Conservation (phyloP, 352 stramenopile species). For the Thalassiosira ordinaria region DNA sequence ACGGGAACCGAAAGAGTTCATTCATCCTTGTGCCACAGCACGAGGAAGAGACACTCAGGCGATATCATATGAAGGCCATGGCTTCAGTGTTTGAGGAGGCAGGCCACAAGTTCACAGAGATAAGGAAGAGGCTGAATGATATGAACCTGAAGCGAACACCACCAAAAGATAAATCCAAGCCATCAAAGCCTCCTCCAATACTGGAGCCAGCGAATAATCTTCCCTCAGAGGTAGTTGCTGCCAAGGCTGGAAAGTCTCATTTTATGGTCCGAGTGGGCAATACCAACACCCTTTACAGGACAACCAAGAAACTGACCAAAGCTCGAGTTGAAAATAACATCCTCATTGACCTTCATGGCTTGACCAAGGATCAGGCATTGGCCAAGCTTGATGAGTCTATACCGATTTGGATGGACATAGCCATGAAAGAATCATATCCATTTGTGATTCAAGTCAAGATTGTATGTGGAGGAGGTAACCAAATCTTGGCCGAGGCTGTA, state of each 20-base stretch:
- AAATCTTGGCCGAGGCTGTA: not conserved
- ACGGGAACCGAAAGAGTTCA: not conserved
- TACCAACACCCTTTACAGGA: not conserved
- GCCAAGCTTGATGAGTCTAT: not conserved
- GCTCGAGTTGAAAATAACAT: not conserved
- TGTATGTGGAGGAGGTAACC: conserved; percentile 2
- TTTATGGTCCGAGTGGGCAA: conserved; percentile 2
- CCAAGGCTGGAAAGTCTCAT: conserved; percentile 3
- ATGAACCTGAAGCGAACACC: conserved; percentile 1
- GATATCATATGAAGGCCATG: not conserved
- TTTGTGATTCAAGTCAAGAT: conserved; percentile 5
- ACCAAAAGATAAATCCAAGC: not conserved
- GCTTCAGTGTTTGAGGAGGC: not conserved
- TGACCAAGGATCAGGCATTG: not conserved
- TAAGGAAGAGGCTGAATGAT: not conserved
- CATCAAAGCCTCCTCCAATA: no score
- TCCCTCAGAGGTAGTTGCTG: not conserved
- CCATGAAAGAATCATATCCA: conserved; percentile 3
- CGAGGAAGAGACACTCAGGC: not conserved
- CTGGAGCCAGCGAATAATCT: no score
- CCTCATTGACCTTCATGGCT: not conserved
- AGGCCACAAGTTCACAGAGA: not conserved
- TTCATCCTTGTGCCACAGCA: not conserved
- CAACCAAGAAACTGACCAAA: not conserved
- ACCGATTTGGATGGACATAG: not conserved